A percentile compares a stretch with the other conserved stretches of the same genome.
These are phyloP conservation scores for Puccinellia tenuiflora DNA, from an alignment of 176 grass and related monocot species.

Conservation along the genomic window DNA sequence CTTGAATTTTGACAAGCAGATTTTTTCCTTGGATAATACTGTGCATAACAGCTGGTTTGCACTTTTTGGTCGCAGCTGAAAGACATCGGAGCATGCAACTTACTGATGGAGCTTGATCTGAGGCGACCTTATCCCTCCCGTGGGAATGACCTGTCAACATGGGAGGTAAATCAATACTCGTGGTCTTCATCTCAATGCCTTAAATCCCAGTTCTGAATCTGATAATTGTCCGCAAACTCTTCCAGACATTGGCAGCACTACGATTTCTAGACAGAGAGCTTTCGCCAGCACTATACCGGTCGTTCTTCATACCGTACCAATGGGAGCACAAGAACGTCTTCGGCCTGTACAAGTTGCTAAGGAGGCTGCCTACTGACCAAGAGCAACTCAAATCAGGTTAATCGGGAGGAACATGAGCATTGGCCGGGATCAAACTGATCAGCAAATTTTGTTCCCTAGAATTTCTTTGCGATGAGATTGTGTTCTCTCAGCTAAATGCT, in stretches of 20 bases:
- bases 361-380: constrained; percentile 25
- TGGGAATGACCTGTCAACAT: constrained; percentile 66
- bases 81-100: constrained; percentile 62
- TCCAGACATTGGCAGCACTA: constrained; percentile 62
- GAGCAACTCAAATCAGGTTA: background rate
- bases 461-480: background rate
- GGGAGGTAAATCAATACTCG: constrained; percentile 63
- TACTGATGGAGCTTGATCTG: constrained; percentile 87
- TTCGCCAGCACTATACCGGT: constrained; percentile 75
- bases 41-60: background rate
- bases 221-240: background rate
- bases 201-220: background rate
- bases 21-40: constrained; percentile 7
- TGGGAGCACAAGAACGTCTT: constrained; percentile 90
- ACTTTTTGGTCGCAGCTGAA: constrained; percentile 42
- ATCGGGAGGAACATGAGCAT: background rate
- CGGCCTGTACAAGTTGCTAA: constrained; percentile 87
- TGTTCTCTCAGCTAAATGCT: background rate
- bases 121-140: constrained; percentile 73
- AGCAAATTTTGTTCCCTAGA: background rate
- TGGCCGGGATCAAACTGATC: background rate
- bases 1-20: background rate
- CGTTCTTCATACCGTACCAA: constrained; percentile 86
- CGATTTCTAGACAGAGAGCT: constrained; percentile 87
- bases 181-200: background rate